A percentile compares a stretch with the other conserved stretches of the same genome.
Conservation (phyloP, 106 monocot genomes). For the Triglochin maritima region DNA sequence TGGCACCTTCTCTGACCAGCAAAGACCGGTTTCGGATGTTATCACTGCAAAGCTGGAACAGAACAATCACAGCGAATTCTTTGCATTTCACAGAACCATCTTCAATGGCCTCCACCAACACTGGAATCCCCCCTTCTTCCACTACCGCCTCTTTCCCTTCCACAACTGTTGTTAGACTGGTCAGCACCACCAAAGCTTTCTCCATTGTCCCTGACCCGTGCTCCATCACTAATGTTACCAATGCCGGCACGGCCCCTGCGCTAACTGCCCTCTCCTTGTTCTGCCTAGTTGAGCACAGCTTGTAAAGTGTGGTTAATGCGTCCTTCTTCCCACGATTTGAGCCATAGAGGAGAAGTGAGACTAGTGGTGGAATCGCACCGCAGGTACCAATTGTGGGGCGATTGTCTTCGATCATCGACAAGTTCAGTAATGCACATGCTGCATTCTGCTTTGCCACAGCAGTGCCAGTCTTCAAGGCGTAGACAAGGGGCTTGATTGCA, state of each 20-base stretch:
- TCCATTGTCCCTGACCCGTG: constrained; percentile 31
- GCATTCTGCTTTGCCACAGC: constrained; percentile 58
- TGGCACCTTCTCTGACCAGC: constrained; percentile 80
- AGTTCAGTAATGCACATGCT: constrained; percentile 53
- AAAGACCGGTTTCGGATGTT: constrained; percentile 31
- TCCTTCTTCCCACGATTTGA: constrained; percentile 62
- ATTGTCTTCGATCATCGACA: constrained; percentile 54
- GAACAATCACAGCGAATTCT: constrained; percentile 71
- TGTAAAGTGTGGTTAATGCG: constrained; percentile 50
- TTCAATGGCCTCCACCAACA: constrained; percentile 72
- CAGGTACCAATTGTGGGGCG: constrained; percentile 41
- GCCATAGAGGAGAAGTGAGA: constrained; percentile 38
- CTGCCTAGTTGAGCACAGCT: constrained; percentile 37
- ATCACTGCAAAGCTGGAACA: constrained; percentile 76
- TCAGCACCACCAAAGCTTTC: constrained; percentile 59
- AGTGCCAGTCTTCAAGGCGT: constrained; percentile 49
- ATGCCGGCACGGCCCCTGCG: constrained; percentile 42
- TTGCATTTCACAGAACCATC: constrained; percentile 50
- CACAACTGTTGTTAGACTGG: constrained; percentile 30
- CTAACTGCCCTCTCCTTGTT: constrained; percentile 54
- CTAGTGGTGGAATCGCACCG: constrained; percentile 61
- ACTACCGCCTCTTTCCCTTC: constrained; percentile 39
- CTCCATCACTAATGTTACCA: constrained; percentile 38
- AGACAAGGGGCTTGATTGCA: constrained; percentile 51
- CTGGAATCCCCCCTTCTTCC: constrained; percentile 49